phyloP scores from a whole-genome alignment of 208 protist genomes.

The Leishmania turanica region DNA sequence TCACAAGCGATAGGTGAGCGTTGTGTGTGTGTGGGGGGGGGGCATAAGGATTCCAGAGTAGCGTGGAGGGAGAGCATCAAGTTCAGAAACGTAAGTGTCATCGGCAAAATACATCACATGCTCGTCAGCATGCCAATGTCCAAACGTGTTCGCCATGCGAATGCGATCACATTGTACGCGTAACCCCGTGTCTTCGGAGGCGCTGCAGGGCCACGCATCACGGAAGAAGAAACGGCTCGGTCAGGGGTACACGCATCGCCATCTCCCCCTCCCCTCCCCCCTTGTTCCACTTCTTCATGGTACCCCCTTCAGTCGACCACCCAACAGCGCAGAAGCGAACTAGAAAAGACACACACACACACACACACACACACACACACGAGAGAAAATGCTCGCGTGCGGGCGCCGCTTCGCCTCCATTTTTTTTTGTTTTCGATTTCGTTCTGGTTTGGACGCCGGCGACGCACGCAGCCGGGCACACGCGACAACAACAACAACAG shows the following conservation, averaged over 20 bases:
- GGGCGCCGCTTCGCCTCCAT: not conserved
- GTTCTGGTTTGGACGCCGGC: not conserved
- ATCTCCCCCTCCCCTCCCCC: too few species aligned
- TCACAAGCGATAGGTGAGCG: too few species aligned
- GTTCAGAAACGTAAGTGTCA: not conserved
- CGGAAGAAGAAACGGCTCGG: not conserved
- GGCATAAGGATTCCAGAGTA: not conserved
- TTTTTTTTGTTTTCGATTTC: not conserved
- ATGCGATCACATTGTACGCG: not conserved
- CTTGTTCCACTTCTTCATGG: not conserved
- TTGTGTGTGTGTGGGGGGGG: too few species aligned
- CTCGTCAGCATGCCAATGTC: too few species aligned
- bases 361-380: too few species aligned
- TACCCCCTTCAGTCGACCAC: not conserved
- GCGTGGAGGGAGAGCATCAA: not conserved
- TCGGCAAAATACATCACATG: not conserved
- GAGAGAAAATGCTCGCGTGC: not conserved
- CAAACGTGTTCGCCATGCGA: not conserved
- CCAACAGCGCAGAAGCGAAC: not conserved
- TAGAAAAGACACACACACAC: too few species aligned
- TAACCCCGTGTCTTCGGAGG: not conserved
- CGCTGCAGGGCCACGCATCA: not conserved
- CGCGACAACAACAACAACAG: not conserved
- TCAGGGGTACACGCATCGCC: not conserved
- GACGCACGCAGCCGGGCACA: not conserved